Evolutionary conservation across 164 flowering plant genomes (phyloP), one percentile per base, ranked within the genome.

Genomic region (Berberis vulgaris): DNA sequence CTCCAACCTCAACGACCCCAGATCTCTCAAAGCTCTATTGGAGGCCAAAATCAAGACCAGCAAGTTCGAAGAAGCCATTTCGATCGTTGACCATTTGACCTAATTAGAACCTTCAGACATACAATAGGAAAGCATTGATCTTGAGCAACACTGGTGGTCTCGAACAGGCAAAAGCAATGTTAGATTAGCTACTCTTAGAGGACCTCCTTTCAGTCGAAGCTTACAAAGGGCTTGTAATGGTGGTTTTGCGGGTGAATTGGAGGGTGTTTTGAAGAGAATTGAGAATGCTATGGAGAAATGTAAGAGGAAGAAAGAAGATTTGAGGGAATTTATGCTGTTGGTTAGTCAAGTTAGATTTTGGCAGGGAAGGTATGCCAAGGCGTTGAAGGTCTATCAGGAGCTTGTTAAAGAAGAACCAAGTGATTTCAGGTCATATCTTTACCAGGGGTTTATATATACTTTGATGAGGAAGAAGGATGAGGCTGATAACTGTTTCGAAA

Each of bases 351-450:
- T 91, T 68, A 67, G 73, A 71, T 91, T 86, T 41, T 71, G 83
- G 13, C 81, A 91, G 66, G 82, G 84, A 62, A 80, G 77, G 4
- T 86, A 82, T 64, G 45, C 56, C 6, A 97, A 82, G 10, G 97
- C 99, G 3, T 76, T 93, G 85, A 82, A 79, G 77, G 64, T 87
- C 61, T 89, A 91, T 77, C 67, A 85, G 71, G 88, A 82, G 52
- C 80, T 93, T 54, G 89, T 76, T 60, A 88, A 80, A 77, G 96
- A 95, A 57, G 96, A 91, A 59, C 97, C 96, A 0, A 78, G 84
- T 71, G 99, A 95, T 78, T 95, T 89, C 13, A 62, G 99, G 67
- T 97, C 99, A 0, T 91, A 95, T 70, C 72, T 91, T 45, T 91
- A 96, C 66, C 96, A 84, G 62, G 97, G 97, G 1, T 89, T 91